Evolutionary conservation across 305 asterid species (phyloP).

Genomic region (Fraxinus platypoda): DNA sequence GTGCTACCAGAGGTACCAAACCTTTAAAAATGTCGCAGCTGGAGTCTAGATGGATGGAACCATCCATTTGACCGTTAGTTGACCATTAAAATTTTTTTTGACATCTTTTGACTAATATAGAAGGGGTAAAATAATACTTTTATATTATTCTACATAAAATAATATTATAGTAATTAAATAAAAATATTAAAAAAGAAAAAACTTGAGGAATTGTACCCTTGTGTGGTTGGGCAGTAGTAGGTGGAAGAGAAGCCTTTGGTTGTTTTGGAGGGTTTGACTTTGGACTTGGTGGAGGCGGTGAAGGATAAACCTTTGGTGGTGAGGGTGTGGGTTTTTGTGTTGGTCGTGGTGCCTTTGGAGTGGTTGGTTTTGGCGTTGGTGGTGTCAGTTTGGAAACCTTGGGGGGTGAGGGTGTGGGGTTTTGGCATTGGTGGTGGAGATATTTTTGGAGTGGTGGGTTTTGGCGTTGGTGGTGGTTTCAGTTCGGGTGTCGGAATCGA

Average conservation of each 20-base stretch:
- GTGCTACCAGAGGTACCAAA: no score
- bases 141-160: no score
- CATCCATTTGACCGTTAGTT: no score
- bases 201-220: neutral
- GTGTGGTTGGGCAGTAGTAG: constrained; percentile 29
- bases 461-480: constrained; percentile 15
- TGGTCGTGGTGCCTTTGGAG: neutral
- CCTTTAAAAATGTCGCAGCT: no score
- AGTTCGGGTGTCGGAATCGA: constrained; percentile 13
- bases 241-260: neutral
- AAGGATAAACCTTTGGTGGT: constrained; percentile 11
- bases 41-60: no score
- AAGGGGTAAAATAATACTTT: no score
- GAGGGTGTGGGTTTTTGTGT: constrained; percentile 2
- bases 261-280: constrained; percentile 23
- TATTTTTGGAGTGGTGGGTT: neutral
- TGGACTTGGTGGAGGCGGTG: constrained; percentile 1
- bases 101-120: no score
- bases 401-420: constrained; percentile 9
- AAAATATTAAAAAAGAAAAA: no score
- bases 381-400: neutral
- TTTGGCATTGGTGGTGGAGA: neutral
- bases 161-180: no score
- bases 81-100: no score
- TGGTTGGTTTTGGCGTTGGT: neutral